These are phyloP conservation scores for Tricladium varicosporioides DNA, from an alignment of 2,329 filamentous ascomycete genomes.

Conservation along the genomic window DNA sequence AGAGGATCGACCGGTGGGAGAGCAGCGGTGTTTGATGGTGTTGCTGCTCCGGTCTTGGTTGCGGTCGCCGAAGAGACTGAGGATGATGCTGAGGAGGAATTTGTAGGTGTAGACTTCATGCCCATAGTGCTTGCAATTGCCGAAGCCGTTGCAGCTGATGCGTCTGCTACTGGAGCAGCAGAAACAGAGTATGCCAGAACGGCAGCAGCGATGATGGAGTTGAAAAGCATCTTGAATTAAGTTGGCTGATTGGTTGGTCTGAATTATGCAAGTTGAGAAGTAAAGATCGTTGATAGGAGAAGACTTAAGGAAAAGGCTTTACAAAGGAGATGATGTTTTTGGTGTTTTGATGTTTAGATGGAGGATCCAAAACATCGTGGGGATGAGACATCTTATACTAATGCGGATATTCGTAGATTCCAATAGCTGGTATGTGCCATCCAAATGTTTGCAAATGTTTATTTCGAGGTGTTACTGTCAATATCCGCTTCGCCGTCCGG, in stretches of 20 bases:
- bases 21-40: conserved; percentile 1
- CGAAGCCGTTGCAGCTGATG: conserved; percentile 5
- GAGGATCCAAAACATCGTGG: conserved; percentile 5
- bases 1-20: conserved; percentile 13
- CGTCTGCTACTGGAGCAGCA: conserved; percentile 28
- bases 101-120: conserved; percentile 6
- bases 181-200: conserved; percentile 41
- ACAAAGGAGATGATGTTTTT: conserved; percentile 17
- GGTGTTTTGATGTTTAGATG: conserved; percentile 21
- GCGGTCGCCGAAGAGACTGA: not conserved
- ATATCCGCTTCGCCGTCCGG: too few relatives aligned
- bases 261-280: conserved; percentile 16
- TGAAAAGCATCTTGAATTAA: conserved; percentile 37
- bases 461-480: conserved; percentile 4
- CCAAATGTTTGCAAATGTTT: not conserved
- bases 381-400: not conserved
- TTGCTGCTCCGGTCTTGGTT: conserved; percentile 1
- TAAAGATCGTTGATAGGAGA: conserved; percentile 13
- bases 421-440: not conserved
- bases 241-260: conserved; percentile 9
- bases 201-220: conserved; percentile 35
- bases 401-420: not conserved
- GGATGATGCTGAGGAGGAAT: not conserved
- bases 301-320: conserved; percentile 12
- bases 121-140: not conserved